Percentiles rank a stretch among this genome's conserved stretches.
These are phyloP conservation scores for Aspergillus carbonarius DNA, from an alignment of 2,329 filamentous ascomycete genomes.

Conservation along the genomic window DNA sequence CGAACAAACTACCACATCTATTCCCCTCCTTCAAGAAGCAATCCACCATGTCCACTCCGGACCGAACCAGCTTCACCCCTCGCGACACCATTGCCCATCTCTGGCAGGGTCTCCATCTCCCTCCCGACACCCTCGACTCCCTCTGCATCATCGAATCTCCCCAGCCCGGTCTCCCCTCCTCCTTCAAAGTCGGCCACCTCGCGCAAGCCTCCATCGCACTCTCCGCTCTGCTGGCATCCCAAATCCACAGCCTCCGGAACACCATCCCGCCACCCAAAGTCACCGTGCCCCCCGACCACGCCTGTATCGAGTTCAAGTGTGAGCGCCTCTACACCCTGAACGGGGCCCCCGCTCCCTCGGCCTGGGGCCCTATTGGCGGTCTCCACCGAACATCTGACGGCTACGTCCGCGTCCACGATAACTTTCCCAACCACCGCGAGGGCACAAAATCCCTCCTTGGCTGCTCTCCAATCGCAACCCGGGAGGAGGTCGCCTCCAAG, in stretches of 20 bases:
- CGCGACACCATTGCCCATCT: conserved; percentile 16
- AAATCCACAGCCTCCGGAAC: conserved; percentile 43
- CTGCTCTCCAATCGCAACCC: conserved; percentile 32
- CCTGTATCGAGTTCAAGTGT: conserved; percentile 54
- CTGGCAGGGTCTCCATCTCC: conserved; percentile 20
- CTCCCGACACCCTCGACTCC: conserved; percentile 15
- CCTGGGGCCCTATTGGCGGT: conserved; percentile 51
- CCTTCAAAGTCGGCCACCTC: conserved; percentile 55
- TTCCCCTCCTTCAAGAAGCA: background rate
- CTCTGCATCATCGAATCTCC: conserved; percentile 16
- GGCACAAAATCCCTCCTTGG: conserved; percentile 48
- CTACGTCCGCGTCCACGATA: conserved; percentile 56
- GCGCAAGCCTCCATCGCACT: conserved; percentile 55
- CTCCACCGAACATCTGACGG: conserved; percentile 54
- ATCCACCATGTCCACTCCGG: background rate
- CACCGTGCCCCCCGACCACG: conserved; percentile 48
- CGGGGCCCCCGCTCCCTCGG: conserved; percentile 31
- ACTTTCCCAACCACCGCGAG: conserved; percentile 52
- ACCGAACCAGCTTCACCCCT: conserved; percentile 6
- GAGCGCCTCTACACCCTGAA: conserved; percentile 52
- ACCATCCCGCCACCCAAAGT: conserved; percentile 35
- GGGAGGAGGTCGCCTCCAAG: conserved; percentile 41
- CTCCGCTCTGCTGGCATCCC: conserved; percentile 52
- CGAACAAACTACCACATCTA: background rate
- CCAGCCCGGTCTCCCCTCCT: conserved; percentile 43